Conservation (phyloP, 2,329 filamentous ascomycete species). For the Aspergillus eucalypticola region DNA sequence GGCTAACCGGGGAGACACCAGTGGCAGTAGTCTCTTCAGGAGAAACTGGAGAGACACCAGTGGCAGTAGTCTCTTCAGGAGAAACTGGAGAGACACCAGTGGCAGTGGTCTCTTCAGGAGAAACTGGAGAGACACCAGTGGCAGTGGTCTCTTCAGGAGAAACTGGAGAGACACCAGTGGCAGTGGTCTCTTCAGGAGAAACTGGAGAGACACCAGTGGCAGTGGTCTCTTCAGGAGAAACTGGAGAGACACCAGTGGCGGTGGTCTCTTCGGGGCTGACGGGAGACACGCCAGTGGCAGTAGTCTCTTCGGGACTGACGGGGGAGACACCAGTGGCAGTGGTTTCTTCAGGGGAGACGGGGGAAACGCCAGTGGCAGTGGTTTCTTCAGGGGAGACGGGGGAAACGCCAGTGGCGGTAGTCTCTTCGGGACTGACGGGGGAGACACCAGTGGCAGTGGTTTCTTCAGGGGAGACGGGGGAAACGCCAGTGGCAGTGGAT, state of each 20-base stretch:
- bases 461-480: neutral
- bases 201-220: slow-evolving; percentile 1
- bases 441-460: too few species aligned
- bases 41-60: slow-evolving; percentile 8
- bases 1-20: neutral
- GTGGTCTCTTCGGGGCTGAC: slow-evolving; percentile 4
- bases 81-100: neutral
- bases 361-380: slow-evolving; percentile 14
- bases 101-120: too few species aligned
- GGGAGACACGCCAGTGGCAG: neutral
- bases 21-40: neutral
- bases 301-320: neutral
- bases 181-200: neutral
- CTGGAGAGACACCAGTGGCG: neutral
- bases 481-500: neutral
- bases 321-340: neutral
- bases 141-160: too few species aligned
- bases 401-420: neutral
- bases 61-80: slow-evolving; percentile 6
- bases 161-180: slow-evolving; percentile 1
- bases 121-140: too few species aligned
- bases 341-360: neutral
- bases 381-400: neutral
- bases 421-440: too few species aligned
- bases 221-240: slow-evolving; percentile 2